Percentiles rank a stretch among this genome's conserved stretches.
phyloP scores from a whole-genome alignment of 805 yeast genomes.

The Brettanomyces bruxellensis region DNA sequence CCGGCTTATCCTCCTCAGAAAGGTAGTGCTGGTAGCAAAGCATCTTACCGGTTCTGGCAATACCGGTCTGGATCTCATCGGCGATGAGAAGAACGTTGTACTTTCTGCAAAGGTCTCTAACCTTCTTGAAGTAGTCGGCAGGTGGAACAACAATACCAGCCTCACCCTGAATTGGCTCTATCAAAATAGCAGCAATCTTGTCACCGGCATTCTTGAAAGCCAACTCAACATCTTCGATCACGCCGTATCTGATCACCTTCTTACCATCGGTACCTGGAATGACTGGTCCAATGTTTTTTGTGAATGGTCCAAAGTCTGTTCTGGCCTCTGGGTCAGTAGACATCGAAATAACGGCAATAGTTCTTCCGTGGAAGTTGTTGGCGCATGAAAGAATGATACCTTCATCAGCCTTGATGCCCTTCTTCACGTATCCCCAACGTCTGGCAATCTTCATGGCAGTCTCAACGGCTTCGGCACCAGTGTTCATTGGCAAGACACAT shows the following conservation, averaged over 20 bases:
- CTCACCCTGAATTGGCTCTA: constrained; percentile 97
- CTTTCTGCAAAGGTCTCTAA: constrained; percentile 65
- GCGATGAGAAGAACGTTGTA: constrained; percentile 85
- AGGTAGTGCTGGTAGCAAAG: constrained; percentile 74
- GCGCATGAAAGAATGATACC: constrained; percentile 84
- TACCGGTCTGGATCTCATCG: constrained; percentile 96
- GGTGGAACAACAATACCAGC: constrained; percentile 98
- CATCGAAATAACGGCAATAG: constrained; percentile 91
- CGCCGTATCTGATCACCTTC: constrained; percentile 67
- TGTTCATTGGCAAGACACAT: constrained; percentile 93
- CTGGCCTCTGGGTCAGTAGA: constrained; percentile 94
- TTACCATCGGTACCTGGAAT: constrained; percentile 65
- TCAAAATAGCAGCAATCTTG: constrained; percentile 79
- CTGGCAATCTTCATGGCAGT: constrained; percentile 90
- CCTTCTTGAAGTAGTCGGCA: constrained; percentile 63
- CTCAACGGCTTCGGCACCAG: constrained; percentile 98
- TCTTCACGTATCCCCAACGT: constrained; percentile 91
- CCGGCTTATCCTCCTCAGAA: constrained; percentile 72
- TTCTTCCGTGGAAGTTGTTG: constrained; percentile 94
- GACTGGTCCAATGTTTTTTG: constrained; percentile 73
- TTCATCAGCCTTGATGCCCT: constrained; percentile 73
- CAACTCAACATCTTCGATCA: constrained; percentile 73
- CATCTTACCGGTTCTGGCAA: constrained; percentile 94
- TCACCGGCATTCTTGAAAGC: constrained; percentile 81
- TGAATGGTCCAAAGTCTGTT: constrained; percentile 81